Conservation (phyloP, 345 rosid species). For the Hibiscus trionum region DNA sequence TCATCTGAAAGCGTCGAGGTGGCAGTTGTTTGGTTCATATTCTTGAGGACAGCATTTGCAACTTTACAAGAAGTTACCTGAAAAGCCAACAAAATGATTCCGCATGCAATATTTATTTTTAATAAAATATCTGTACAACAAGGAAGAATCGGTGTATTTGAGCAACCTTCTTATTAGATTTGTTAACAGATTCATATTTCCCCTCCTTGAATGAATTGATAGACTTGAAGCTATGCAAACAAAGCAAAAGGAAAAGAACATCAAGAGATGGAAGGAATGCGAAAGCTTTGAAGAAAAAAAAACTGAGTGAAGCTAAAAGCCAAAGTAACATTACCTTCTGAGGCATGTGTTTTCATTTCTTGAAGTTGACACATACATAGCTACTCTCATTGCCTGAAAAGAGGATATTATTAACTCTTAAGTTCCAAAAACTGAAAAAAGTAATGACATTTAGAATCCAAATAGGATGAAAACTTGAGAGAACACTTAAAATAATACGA, state of each 20-base stretch:
- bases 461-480: not conserved
- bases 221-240: conserved; percentile 22
- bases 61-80: conserved; percentile 16
- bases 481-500: not conserved
- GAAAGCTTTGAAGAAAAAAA: not conserved
- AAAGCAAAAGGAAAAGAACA: not conserved
- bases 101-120: not conserved
- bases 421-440: not conserved
- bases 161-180: conserved; percentile 30
- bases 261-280: not conserved
- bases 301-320: not conserved
- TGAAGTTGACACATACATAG: conserved; percentile 15
- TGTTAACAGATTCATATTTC: conserved; percentile 21
- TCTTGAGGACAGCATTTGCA: conserved; percentile 8
- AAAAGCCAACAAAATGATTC: not conserved
- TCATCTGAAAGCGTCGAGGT: conserved; percentile 9
- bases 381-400: conserved; percentile 18
- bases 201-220: conserved; percentile 17
- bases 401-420: not conserved
- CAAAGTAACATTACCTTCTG: conserved; percentile 23
- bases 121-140: not conserved
- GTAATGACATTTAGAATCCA: not conserved
- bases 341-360: conserved; percentile 17
- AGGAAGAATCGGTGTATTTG: not conserved
- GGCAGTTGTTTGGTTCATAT: conserved; percentile 10